Conservation (phyloP, 768 basidiomycete genomes). For the Amanita inopinata region DNA sequence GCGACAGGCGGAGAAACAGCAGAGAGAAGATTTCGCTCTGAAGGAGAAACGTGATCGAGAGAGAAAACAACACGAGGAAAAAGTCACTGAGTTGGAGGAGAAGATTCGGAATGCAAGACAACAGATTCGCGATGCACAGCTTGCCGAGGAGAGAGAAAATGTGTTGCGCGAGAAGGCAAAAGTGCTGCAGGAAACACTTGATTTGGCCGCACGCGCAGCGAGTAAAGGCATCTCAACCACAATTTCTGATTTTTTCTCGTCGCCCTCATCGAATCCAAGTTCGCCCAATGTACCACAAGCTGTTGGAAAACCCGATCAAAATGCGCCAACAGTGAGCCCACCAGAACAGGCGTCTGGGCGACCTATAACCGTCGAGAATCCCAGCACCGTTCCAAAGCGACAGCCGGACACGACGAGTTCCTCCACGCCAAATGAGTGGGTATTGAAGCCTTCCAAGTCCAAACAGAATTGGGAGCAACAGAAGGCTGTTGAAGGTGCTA, state of each 20-base stretch:
- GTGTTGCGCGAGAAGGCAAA: not conserved
- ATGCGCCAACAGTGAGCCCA: no score
- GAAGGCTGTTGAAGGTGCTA: slow-evolving; percentile 43
- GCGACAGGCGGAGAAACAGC: slow-evolving; percentile 14
- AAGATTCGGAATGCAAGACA: slow-evolving; percentile 13
- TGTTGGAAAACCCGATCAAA: not conserved
- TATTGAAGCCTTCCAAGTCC: slow-evolving; percentile 22
- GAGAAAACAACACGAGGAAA: slow-evolving; percentile 26
- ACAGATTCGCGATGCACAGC: slow-evolving; percentile 18
- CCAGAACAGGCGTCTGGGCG: no score
- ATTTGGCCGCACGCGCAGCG: no score
- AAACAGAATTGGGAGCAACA: slow-evolving; percentile 46
- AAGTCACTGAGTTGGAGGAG: slow-evolving; percentile 24
- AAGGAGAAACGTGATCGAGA: slow-evolving; percentile 4
- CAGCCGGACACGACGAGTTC: not conserved
- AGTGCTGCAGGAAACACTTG: not conserved
- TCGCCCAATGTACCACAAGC: not conserved
- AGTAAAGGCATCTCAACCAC: no score
- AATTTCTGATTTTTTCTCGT: not conserved
- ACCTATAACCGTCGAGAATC: no score
- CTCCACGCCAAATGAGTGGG: slow-evolving; percentile 4
- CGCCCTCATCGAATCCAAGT: not conserved
- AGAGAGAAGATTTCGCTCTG: slow-evolving; percentile 22
- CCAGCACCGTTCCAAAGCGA: not conserved
- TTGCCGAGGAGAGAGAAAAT: slow-evolving; percentile 26